Percentiles rank a stretch among this genome's conserved stretches.
These are phyloP conservation scores for Acanthamoeba triangularis DNA, from an alignment of 208 protist species.

Conservation along the genomic window DNA sequence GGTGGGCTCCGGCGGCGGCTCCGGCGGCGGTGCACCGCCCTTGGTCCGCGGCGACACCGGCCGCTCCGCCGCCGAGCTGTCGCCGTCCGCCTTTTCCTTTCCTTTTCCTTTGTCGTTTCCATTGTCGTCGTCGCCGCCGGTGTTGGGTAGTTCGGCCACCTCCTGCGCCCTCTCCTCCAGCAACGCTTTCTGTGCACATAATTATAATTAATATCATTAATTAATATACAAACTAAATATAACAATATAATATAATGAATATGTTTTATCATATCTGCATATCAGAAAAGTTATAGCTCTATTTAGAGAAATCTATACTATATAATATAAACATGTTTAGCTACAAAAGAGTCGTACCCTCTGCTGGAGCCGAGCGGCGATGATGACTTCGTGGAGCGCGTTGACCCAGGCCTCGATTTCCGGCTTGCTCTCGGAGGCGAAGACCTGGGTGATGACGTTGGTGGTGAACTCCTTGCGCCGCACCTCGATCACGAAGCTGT, in stretches of 20 bases:
- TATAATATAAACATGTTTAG: not conserved
- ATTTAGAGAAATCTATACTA: not conserved
- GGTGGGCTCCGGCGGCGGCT: too few relatives aligned
- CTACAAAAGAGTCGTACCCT: not conserved
- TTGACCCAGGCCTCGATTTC: conserved; percentile 9
- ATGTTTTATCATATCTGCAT: too few relatives aligned
- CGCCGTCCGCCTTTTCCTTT: not conserved
- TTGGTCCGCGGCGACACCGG: too few relatives aligned
- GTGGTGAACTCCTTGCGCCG: conserved; percentile 58
- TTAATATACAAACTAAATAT: too few relatives aligned
- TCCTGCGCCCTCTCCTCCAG: not conserved
- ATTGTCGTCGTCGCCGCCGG: not conserved
- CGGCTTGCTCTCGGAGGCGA: not conserved
- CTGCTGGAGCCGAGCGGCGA: not conserved
- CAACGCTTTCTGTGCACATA: not conserved
- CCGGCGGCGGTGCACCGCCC: too few relatives aligned
- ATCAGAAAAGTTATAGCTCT: too few relatives aligned
- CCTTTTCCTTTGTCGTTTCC: not conserved
- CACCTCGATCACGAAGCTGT: conserved; percentile 37
- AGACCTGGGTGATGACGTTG: not conserved
- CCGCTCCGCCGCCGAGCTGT: not conserved
- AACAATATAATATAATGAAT: too few relatives aligned
- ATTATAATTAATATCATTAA: not conserved
- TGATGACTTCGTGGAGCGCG: conserved; percentile 29
- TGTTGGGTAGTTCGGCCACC: not conserved